Base-by-base conservation (phyloP, 768 basidiomycete genomes). In the Boletus subparvulus region DNA sequence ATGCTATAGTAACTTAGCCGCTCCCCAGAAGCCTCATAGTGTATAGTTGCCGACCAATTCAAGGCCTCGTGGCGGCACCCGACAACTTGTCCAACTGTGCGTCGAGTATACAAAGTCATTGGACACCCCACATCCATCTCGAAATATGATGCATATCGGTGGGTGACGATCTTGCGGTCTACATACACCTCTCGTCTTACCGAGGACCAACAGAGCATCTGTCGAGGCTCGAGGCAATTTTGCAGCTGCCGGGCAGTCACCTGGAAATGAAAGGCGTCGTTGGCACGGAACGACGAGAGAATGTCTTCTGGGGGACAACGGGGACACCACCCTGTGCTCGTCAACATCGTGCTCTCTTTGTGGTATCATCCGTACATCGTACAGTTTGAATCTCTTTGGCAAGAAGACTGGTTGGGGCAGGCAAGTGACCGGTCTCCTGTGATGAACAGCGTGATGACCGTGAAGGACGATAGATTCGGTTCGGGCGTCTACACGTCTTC, bases 331-430 rank as follows among this genome's bases (percentile, higher is more conserved):
- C 45, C 56, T 66, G 24, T 88, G 87, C 65, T 64, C 78, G 17
- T 80, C 83, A 9, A 45, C 74, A 2, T 80, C 76, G 14, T 89
- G 87, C 61, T 80, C 84, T 2, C 72, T 89, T 41, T 89, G 87
- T 61, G 78, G 73, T 47, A 88, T 89, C 63, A 75, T 88, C 50
- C 77, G 75, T 47, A 83, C 82, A 0, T 88, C 87, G 6, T 88
- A 80, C 55, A 84, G 86, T 63, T 66, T 89, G 59, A 78, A 76
- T 52, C 74, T 83, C 11, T 86, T 80, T 64, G 85, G 85, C 11
- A 85, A 83, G 73, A 86, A 87, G 75, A 86, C 85, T 4, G 83
- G 84, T 16, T 88, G 85, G 84, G 87, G 87, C 64, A 81, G 86
- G 83, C 82, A 64, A 50, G 75, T 59, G 19, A 33, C 24, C 2